A percentile compares a stretch with the other conserved stretches of the same genome.
Conservation (phyloP, 331 rosid species). For the Rhamnella rubrinervis region DNA sequence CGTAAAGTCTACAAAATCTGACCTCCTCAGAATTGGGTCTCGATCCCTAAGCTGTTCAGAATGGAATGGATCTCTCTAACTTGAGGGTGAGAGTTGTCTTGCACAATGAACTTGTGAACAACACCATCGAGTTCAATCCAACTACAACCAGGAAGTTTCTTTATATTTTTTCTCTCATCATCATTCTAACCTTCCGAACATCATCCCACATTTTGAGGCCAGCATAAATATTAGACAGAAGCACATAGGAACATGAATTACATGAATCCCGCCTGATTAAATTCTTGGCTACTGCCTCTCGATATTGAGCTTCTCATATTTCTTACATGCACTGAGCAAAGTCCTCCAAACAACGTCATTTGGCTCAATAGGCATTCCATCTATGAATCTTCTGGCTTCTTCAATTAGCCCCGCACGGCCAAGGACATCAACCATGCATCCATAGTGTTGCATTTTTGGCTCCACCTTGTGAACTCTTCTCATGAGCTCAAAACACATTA, state of each 20-base stretch:
- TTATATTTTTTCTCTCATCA: constrained; percentile 51
- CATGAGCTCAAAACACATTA: constrained; percentile 70
- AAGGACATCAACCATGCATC: constrained; percentile 71
- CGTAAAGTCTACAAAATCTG: constrained; percentile 3
- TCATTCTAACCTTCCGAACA: constrained; percentile 48
- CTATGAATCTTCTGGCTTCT: constrained; percentile 52
- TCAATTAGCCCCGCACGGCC: constrained; percentile 65
- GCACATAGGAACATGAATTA: constrained; percentile 58
- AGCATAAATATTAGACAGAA: constrained; percentile 65
- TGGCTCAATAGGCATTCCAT: constrained; percentile 69
- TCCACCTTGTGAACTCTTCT: constrained; percentile 60
- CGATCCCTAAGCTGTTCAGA: constrained; percentile 45
- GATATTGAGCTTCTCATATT: constrained; percentile 37
- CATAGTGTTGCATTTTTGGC: constrained; percentile 73
- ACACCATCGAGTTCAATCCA: constrained; percentile 63
- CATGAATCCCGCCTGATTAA: constrained; percentile 41
- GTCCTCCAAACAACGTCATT: constrained; percentile 79
- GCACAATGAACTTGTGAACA: constrained; percentile 68
- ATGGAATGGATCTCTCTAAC: constrained; percentile 59
- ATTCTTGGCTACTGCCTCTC: constrained; percentile 47
- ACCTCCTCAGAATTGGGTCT: constrained; percentile 21
- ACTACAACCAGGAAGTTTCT: constrained; percentile 69
- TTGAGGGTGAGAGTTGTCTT: constrained; percentile 59
- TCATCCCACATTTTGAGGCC: constrained; percentile 60
- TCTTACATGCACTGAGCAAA: constrained; percentile 62